Evolutionary conservation across 2,329 filamentous ascomycete genomes (phyloP), one percentile per base, ranked within the genome.

Genomic region (Ceratocystiopsis sp.): DNA sequence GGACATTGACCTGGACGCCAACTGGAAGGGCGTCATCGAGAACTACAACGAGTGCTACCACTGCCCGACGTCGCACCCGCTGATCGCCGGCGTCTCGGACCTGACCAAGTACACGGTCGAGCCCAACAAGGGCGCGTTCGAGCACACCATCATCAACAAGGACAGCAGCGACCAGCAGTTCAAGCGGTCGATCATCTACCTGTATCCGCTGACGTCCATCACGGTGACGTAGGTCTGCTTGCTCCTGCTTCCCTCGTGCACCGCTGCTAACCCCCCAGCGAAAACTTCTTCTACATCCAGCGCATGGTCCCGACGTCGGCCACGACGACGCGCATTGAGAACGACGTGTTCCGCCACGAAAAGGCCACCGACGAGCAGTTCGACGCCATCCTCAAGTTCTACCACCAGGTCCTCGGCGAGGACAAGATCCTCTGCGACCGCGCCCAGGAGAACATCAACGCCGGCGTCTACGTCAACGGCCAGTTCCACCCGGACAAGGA

Each of bases 31-130:
- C 6, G 51, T 64, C 9, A 55, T 60, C 19, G 66, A 70, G 48
- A 68, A 69, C 52, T 69, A 65, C 55, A 69, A 70, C 51, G 66
- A 53, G 36, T 54, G 52, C 54, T 70, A 69, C 51, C 67, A 70
- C 53, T 69, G 66, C 50, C 59, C 61, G 35, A 68, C 63, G 2
- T 62, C 64, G 2, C 66, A 69, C 45, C 67, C 67, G 0, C 59
- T 64, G 43, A 60, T 69, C 36, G 58, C 61, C 11, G 57, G 58
- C 10, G 53, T 68, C 5, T 58, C 63, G 21, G 61, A 68, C 43
- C 55, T 69, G n/a, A 56, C 62, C 21, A 60, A 60, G 13, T 69
- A 68, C 52, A 50, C 51, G 14, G 60, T 64, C 21, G 53, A 61
- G 42, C 57, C 57, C 10, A 55, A 51, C 5, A 54, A 52, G 1